Evolutionary conservation across 768 basidiomycete genomes (phyloP).

Genomic region (Hypsizygus marmoreus): DNA sequence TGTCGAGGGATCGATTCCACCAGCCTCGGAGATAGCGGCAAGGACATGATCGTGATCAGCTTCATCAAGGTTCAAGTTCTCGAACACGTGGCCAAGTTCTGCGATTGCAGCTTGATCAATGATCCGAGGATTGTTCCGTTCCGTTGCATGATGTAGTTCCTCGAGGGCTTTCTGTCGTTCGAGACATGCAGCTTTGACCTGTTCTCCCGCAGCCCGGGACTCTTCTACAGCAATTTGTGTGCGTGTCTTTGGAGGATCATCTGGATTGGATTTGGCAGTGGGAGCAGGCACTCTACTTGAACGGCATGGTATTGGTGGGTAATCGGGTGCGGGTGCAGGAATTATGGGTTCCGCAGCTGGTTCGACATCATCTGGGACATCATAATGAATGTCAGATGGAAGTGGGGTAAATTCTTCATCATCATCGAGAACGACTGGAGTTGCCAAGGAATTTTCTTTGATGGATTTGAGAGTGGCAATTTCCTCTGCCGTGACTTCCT

Average conservation of each 20-base stretch:
- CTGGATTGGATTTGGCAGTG: background rate
- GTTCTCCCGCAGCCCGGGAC: background rate
- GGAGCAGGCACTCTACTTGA: background rate
- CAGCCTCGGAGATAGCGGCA: background rate
- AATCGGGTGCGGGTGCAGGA: background rate
- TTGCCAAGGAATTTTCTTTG: background rate
- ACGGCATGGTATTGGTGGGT: background rate
- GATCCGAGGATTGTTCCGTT: background rate
- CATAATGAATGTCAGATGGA: background rate
- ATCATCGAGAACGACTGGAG: background rate
- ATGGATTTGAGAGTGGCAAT: background rate
- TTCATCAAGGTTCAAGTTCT: background rate
- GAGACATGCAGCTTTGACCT: background rate
- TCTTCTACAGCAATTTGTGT: constrained; percentile 2
- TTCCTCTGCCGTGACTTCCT: background rate
- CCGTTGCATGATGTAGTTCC: background rate
- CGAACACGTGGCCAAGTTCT: background rate
- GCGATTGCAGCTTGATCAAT: background rate
- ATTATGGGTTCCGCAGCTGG: background rate
- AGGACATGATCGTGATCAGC: background rate
- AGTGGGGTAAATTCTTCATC: background rate
- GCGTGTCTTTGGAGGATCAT: background rate
- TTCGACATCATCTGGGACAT: background rate
- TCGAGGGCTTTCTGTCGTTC: background rate
- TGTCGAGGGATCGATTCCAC: constrained; percentile 7